A percentile compares a stretch with the other conserved stretches of the same genome.
Conservation (phyloP, 2,329 filamentous ascomycete species). For the Xylaria sp. region DNA sequence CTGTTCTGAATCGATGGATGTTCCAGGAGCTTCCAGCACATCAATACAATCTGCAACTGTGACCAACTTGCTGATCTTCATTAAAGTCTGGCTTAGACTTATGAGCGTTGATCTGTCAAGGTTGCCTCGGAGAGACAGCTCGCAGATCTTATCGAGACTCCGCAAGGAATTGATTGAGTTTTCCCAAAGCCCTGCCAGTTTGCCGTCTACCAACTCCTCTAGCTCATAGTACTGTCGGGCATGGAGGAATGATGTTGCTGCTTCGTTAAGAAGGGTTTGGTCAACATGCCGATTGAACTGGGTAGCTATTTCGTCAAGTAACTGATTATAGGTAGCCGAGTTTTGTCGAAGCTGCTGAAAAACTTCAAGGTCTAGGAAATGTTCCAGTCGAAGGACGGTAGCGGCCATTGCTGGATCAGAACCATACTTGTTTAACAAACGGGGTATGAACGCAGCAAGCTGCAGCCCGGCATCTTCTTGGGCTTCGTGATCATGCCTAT, state of each 20-base stretch:
- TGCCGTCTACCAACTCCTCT: conserved; percentile 83
- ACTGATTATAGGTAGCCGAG: conserved; percentile 77
- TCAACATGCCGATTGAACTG: conserved; percentile 95
- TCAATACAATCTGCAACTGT: conserved; percentile 82
- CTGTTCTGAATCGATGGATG: conserved; percentile 58
- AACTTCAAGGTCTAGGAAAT: conserved; percentile 84
- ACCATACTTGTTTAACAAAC: conserved; percentile 90
- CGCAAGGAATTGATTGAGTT: conserved; percentile 79
- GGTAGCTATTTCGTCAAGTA: conserved; percentile 91
- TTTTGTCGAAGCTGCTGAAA: conserved; percentile 92
- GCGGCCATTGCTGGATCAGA: conserved; percentile 88
- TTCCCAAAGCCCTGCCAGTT: conserved; percentile 86
- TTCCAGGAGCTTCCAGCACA: conserved; percentile 72
- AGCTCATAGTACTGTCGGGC: conserved; percentile 88
- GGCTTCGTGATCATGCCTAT: conserved; percentile 72
- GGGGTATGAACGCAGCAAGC: conserved; percentile 82
- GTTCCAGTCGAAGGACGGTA: conserved; percentile 84
- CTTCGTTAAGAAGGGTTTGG: conserved; percentile 84
- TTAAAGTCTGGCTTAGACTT: conserved; percentile 77
- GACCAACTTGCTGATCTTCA: conserved; percentile 83
- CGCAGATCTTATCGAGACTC: conserved; percentile 74
- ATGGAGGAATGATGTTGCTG: conserved; percentile 82
- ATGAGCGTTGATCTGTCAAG: conserved; percentile 72
- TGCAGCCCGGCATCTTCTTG: conserved; percentile 82
- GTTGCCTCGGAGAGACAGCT: conserved; percentile 76